A percentile compares a stretch with the other conserved stretches of the same genome.
phyloP scores from a whole-genome alignment of 768 basidiomycete genomes.

The Rhodotorula kratochvilovae region DNA sequence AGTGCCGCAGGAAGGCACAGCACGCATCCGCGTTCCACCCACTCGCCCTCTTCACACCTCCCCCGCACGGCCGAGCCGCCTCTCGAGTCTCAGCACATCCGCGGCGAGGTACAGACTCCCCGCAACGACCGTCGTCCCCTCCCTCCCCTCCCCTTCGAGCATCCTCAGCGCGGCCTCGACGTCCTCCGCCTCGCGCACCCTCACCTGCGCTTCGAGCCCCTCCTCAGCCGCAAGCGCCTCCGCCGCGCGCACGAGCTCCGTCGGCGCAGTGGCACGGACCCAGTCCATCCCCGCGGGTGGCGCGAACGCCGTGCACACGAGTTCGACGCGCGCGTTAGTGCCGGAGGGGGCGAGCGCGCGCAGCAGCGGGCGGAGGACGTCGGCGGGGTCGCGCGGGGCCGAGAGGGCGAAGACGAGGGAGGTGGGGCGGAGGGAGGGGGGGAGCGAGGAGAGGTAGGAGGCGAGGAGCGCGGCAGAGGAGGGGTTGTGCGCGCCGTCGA shows the following conservation, averaged over 20 bases:
- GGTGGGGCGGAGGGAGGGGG: conserved; percentile 47
- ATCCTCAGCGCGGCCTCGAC: not conserved
- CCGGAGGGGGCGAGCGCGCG: no score
- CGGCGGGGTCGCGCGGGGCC: conserved; percentile 55
- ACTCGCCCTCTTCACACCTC: no score
- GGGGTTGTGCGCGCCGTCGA: conserved; percentile 91
- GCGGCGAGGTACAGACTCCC: conserved; percentile 94
- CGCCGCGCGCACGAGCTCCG: conserved; percentile 51
- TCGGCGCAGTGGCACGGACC: conserved; percentile 63
- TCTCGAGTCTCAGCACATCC: conserved; percentile 52
- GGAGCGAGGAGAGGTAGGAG: conserved; percentile 57
- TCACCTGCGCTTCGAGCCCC: conserved; percentile 35
- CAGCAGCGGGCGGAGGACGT: conserved; percentile 41
- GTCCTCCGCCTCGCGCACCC: conserved; percentile 42
- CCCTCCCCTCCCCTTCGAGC: not conserved
- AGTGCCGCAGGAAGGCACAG: no score
- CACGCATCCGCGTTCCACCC: no score
- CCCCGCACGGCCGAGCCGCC: not conserved
- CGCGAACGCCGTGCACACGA: conserved; percentile 63
- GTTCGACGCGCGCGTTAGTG: conserved; percentile 31
- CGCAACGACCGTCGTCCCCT: conserved; percentile 59
- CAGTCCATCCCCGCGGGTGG: conserved; percentile 87
- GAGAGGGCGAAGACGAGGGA: conserved; percentile 79
- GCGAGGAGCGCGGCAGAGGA: conserved; percentile 68
- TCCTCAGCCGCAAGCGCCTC: conserved; percentile 44